Percentiles rank a stretch among this genome's conserved stretches.
Evolutionary conservation across 331 rosid species (phyloP).

Genomic region (Stylosanthes scabra): DNA sequence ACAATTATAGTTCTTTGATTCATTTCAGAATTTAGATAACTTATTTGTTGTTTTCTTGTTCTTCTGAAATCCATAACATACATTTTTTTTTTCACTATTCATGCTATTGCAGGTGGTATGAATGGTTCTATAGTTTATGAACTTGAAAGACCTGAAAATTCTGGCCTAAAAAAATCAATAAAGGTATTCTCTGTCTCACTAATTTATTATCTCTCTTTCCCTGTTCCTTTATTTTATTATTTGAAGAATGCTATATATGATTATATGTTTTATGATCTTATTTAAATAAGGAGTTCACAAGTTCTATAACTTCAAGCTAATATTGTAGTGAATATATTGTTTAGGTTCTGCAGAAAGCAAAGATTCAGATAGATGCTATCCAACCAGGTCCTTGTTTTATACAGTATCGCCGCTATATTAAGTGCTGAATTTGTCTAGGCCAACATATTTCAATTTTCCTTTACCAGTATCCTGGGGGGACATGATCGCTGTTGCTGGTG

Average conservation of each 20-base stretch:
- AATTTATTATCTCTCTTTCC: conserved; percentile 26
- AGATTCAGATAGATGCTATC: conserved; percentile 74
- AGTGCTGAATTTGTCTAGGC: conserved; percentile 33
- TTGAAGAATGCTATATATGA: conserved; percentile 3
- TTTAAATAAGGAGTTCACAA: conserved; percentile 17
- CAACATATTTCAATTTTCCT: conserved; percentile 42
- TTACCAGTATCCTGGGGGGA: conserved; percentile 92
- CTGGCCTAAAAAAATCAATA: conserved; percentile 75
- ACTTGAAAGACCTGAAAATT: conserved; percentile 90
- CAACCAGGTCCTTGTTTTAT: conserved; percentile 66
- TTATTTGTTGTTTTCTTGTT: not conserved
- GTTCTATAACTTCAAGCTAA: conserved; percentile 43
- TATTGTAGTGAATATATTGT: conserved; percentile 35
- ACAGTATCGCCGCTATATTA: conserved; percentile 24
- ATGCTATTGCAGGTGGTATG: conserved; percentile 85
- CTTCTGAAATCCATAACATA: conserved; percentile 16
- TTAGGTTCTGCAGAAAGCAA: conserved; percentile 83
- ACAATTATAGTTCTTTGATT: not conserved
- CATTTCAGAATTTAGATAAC: conserved; percentile 1
- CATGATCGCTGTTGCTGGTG: conserved; percentile 92
- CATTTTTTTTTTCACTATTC: conserved; percentile 17
- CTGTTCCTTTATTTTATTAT: conserved; percentile 1
- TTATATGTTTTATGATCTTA: not conserved
- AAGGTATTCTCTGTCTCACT: conserved; percentile 61
- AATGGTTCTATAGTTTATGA: conserved; percentile 86